Evolutionary conservation across 108 stramenopile species (phyloP), one percentile per base, ranked within the genome.

Genomic region (Nannochloropsis gaditana): DNA sequence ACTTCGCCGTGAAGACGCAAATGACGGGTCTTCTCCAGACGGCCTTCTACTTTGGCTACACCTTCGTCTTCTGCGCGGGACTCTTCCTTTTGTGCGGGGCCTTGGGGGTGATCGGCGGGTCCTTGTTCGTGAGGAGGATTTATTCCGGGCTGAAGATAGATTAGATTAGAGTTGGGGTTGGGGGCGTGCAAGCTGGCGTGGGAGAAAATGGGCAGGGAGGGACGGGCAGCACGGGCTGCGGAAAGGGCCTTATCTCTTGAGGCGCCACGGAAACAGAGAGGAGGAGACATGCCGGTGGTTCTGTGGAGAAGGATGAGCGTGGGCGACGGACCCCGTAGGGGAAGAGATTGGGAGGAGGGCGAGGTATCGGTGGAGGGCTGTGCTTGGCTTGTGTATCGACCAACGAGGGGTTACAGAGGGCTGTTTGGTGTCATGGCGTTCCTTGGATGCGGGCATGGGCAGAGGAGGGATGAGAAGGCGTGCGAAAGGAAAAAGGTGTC

Each of bases 21-120:
- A 98, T 98, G 97, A 93, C 93, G 80, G 98, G 98, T 5, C 90
- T 96, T 84, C 91, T 99, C 84, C 98, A 99, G 88, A 93, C 94
- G 9, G 83, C 90, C 43, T 98, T 96, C 87, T 99, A 88, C 43
- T 89, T 90, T 86, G 87, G 87, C 9, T 88, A 81, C 82, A 91
- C 84, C 84, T 90, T 44, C 83, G 82, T 91, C 43, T 91, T 91
- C 88, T 88, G 90, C 43, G 73, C 81, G 19, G 87, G 50, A 1
- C 90, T 91, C 2, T 87, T 80, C 19, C 44, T 89, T 10, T 82
- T 91, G 44, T 91, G 90, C 59, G 89, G 90, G 8, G 86, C 90
- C n/a, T 45, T 91, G 82, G 90, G 90, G 2, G 87, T 91, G 41
- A 42, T 83, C 83, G 90, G 90, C n/a, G 79, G 86, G n/a, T 84